phyloP scores from a whole-genome alignment of 768 basidiomycete genomes.

The Russula sp. region DNA sequence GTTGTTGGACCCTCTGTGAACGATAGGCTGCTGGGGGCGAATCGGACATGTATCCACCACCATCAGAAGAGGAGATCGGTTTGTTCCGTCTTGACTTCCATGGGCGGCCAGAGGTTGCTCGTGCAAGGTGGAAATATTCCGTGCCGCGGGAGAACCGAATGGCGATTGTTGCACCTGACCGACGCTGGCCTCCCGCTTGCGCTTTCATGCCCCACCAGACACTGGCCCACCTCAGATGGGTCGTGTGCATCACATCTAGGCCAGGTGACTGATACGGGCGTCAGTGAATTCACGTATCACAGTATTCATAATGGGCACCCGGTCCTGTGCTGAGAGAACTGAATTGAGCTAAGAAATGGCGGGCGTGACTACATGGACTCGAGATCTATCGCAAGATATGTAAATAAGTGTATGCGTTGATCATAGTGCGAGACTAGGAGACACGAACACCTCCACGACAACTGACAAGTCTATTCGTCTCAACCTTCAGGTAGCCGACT shows the following conservation, averaged over 20 bases:
- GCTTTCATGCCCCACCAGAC: constrained; percentile 10
- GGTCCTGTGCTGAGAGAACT: neutral
- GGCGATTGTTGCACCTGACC: neutral
- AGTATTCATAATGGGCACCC: neutral
- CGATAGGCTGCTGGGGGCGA: constrained; percentile 7
- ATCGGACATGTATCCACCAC: constrained; percentile 16
- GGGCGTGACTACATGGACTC: neutral
- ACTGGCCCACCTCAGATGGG: neutral
- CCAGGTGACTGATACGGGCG: constrained; percentile 18
- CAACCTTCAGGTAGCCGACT: constrained; percentile 24
- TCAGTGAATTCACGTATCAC: constrained; percentile 18
- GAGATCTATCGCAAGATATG: constrained; percentile 2
- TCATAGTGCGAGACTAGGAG: neutral
- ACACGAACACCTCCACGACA: constrained; percentile 24
- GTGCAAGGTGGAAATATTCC: neutral
- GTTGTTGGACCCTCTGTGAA: neutral
- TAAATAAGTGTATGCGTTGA: constrained; percentile 1
- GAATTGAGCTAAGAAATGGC: neutral
- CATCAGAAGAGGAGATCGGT: constrained; percentile 1
- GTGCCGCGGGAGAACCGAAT: constrained; percentile 1
- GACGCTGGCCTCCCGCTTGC: constrained; percentile 18
- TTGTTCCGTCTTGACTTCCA: constrained; percentile 16
- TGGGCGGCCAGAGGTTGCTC: constrained; percentile 1
- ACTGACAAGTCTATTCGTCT: constrained; percentile 23
- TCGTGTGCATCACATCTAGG: constrained; percentile 6